A percentile compares a stretch with the other conserved stretches of the same genome.
Conservation (phyloP, 2,329 filamentous ascomycete species). For the Akanthomyces lecanii region DNA sequence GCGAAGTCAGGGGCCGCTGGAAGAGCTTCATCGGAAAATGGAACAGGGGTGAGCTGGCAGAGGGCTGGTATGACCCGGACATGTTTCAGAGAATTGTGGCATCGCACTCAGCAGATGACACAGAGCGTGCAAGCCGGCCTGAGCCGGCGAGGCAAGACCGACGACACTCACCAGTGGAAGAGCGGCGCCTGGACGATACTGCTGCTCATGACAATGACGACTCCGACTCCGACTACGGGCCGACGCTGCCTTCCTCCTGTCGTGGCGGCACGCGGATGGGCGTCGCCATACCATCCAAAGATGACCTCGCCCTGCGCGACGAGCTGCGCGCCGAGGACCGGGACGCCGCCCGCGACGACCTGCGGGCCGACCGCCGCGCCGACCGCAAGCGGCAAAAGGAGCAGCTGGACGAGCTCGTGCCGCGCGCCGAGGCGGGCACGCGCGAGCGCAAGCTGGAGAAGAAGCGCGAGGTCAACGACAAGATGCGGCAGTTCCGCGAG, state of each 20-base stretch:
- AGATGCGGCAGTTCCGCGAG: slow-evolving; percentile 69
- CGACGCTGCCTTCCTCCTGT: slow-evolving; percentile 26
- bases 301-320: slow-evolving; percentile 65
- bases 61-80: slow-evolving; percentile 88
- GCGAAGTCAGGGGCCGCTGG: slow-evolving; percentile 80
- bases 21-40: slow-evolving; percentile 90
- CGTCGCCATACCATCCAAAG: slow-evolving; percentile 63
- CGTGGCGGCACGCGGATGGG: slow-evolving; percentile 33
- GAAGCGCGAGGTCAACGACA: slow-evolving; percentile 65
- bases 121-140: not conserved
- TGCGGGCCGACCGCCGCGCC: slow-evolving; percentile 57
- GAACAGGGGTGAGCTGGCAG: slow-evolving; percentile 82
- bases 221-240: slow-evolving; percentile 44
- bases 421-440: slow-evolving; percentile 77
- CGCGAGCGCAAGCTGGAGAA: slow-evolving; percentile 86
- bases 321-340: slow-evolving; percentile 49
- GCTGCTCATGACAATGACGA: slow-evolving; percentile 7
- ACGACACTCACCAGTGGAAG: slow-evolving; percentile 17
- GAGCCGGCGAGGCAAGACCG: slow-evolving; percentile 9
- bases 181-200: slow-evolving; percentile 1
- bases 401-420: slow-evolving; percentile 72
- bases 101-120: slow-evolving; percentile 20
- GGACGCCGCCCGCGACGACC: slow-evolving; percentile 46
- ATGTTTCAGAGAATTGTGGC: slow-evolving; percentile 48
- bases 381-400: slow-evolving; percentile 67